phyloP scores from a whole-genome alignment of 805 yeast genomes.

The Yamadazyma phyllophila region DNA sequence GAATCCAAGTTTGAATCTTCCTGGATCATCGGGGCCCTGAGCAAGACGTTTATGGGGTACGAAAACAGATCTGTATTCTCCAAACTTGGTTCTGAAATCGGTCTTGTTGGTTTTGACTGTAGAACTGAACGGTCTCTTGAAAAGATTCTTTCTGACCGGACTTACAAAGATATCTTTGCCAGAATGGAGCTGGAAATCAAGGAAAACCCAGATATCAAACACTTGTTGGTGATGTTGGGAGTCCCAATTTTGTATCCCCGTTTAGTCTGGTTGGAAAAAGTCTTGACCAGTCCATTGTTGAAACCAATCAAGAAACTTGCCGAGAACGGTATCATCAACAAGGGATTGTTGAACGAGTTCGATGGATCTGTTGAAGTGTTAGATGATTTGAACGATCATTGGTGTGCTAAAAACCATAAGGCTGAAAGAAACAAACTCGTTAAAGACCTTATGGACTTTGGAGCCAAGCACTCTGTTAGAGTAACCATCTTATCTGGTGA shows the following conservation, averaged over 20 bases:
- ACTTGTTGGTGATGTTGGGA: slow-evolving; percentile 79
- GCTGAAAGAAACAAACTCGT: slow-evolving; percentile 74
- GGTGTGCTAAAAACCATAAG: slow-evolving; percentile 91
- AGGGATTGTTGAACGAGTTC: slow-evolving; percentile 83
- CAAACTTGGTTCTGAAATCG: slow-evolving; percentile 71
- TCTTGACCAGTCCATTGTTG: slow-evolving; percentile 59
- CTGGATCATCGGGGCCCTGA: slow-evolving; percentile 66
- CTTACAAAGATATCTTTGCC: slow-evolving; percentile 61
- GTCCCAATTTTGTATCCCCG: slow-evolving; percentile 96
- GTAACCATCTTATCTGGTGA: slow-evolving; percentile 89
- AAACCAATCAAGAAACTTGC: slow-evolving; percentile 63
- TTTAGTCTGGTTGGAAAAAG: slow-evolving; percentile 82
- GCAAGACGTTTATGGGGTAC: slow-evolving; percentile 65
- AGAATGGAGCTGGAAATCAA: slow-evolving; percentile 57
- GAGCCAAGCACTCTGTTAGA: slow-evolving; percentile 62
- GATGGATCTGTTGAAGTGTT: slow-evolving; percentile 89
- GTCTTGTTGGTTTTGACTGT: slow-evolving; percentile 82
- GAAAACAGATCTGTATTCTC: slow-evolving; percentile 67
- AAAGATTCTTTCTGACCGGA: slow-evolving; percentile 49
- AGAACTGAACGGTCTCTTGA: slow-evolving; percentile 80
- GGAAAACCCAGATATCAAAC: slow-evolving; percentile 58
- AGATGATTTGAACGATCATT: slow-evolving; percentile 93
- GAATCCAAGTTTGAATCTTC: slow-evolving; percentile 33
- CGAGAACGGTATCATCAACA: slow-evolving; percentile 57
- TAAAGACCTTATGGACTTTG: slow-evolving; percentile 60